These are phyloP conservation scores for Camillea tinctor DNA, from an alignment of 2,329 filamentous ascomycete species.

Conservation along the genomic window DNA sequence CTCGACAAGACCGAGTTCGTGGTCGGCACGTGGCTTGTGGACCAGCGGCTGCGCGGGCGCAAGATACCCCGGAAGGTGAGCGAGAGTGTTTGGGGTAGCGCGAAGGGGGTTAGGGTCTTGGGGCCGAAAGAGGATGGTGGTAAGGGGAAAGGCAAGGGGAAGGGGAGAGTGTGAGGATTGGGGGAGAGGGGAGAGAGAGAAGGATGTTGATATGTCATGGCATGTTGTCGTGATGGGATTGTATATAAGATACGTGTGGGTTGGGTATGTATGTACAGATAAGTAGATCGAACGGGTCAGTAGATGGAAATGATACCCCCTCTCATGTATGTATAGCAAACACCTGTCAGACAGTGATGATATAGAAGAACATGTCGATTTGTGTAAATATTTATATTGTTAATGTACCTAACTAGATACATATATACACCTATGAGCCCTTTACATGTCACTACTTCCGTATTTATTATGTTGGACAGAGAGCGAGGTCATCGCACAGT, in stretches of 20 bases:
- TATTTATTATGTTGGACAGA: no score
- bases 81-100: slow-evolving; percentile 76
- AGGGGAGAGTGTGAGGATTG: no score
- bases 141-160: slow-evolving; percentile 2
- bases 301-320: not conserved
- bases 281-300: not conserved
- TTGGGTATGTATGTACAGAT: no score
- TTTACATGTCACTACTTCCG: no score
- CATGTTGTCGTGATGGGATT: not conserved
- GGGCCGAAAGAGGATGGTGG: slow-evolving; percentile 14
- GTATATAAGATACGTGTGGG: not conserved
- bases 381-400: not conserved
- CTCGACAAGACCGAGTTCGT: slow-evolving; percentile 72
- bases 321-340: not conserved
- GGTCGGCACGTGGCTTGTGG: slow-evolving; percentile 79
- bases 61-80: slow-evolving; percentile 72
- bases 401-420: no score
- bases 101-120: slow-evolving; percentile 44
- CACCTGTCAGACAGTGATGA: not conserved
- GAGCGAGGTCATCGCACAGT: no score
- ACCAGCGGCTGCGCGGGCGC: slow-evolving; percentile 74
- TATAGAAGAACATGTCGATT: not conserved
- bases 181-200: not conserved
- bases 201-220: no score
- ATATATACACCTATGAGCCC: no score